A percentile compares a stretch with the other conserved stretches of the same genome.
Evolutionary conservation across 805 yeast genomes (phyloP).

Genomic region (Yarrowia hollandica): DNA sequence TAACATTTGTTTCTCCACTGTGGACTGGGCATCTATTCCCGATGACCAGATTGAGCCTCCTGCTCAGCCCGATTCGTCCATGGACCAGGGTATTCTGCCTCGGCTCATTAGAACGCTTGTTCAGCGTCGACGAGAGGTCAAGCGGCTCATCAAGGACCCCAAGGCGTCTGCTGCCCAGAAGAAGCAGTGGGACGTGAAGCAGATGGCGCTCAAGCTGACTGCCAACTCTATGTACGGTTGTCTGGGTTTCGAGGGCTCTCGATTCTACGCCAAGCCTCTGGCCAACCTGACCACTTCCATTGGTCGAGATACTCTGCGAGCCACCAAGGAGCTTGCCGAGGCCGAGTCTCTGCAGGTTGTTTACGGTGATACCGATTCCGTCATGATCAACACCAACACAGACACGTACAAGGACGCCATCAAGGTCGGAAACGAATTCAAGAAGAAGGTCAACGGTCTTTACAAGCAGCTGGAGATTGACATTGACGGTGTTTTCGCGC

Average conservation of each 20-base stretch:
- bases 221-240: constrained; percentile 99
- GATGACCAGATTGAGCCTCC: constrained; percentile 64
- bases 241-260: constrained; percentile 84
- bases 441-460: constrained; percentile 80
- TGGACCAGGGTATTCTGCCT: constrained; percentile 80
- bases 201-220: constrained; percentile 91
- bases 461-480: constrained; percentile 88
- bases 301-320: constrained; percentile 93
- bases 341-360: constrained; percentile 78
- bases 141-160: constrained; percentile 76
- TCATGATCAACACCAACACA: constrained; percentile 92
- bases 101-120: constrained; percentile 79
- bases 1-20: constrained; percentile 96
- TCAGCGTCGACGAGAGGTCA: constrained; percentile 88
- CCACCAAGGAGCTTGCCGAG: constrained; percentile 91
- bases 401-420: constrained; percentile 69
- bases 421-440: constrained; percentile 81
- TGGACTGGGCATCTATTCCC: constrained; percentile 57
- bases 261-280: constrained; percentile 93
- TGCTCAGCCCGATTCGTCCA: constrained; percentile 58
- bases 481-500: constrained; percentile 87
- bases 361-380: constrained; percentile 98
- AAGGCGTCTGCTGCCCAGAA: constrained; percentile 57
- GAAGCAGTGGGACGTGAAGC: constrained; percentile 91
- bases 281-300: constrained; percentile 94